Evolutionary conservation across 176 grass and related monocot genomes (phyloP).

Genomic region (Avena sativa): DNA sequence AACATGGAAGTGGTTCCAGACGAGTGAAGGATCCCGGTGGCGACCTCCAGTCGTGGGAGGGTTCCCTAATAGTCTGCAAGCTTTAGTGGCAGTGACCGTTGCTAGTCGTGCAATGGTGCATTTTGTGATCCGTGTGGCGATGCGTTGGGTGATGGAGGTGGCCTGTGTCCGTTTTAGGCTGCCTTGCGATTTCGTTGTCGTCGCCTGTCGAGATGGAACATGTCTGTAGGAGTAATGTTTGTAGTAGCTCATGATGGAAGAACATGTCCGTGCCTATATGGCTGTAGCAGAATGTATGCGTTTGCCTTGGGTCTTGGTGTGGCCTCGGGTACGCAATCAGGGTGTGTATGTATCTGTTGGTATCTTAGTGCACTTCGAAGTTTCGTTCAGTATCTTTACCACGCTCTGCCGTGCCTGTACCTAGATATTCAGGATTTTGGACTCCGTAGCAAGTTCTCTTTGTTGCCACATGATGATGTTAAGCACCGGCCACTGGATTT

Average conservation of each 20-base stretch:
- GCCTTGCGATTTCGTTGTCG: not conserved
- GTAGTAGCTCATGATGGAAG: not conserved
- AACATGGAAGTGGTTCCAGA: constrained; percentile 62
- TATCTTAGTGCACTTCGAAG: too few relatives aligned
- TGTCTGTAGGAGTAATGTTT: not conserved
- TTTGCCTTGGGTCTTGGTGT: not conserved
- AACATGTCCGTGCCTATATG: not conserved
- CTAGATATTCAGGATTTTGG: too few relatives aligned
- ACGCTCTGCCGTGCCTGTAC: too few relatives aligned
- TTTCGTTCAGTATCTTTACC: too few relatives aligned
- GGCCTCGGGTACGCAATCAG: too few relatives aligned
- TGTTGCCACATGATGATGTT: too few relatives aligned
- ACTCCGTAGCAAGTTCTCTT: too few relatives aligned
- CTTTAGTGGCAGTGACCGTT: not conserved
- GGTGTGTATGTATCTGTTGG: too few relatives aligned
- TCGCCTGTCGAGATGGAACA: not conserved
- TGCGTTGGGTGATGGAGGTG: not conserved
- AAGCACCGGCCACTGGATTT: too few relatives aligned
- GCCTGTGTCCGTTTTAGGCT: constrained; percentile 27
- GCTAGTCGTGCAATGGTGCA: constrained; percentile 17
- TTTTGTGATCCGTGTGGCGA: not conserved
- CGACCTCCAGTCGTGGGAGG: too few relatives aligned
- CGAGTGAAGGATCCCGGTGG: constrained; percentile 26
- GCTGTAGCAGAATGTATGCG: constrained; percentile 9
- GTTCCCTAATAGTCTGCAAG: not conserved